phyloP scores from a whole-genome alignment of 768 basidiomycete species.

The Lyophyllum shimeji region DNA sequence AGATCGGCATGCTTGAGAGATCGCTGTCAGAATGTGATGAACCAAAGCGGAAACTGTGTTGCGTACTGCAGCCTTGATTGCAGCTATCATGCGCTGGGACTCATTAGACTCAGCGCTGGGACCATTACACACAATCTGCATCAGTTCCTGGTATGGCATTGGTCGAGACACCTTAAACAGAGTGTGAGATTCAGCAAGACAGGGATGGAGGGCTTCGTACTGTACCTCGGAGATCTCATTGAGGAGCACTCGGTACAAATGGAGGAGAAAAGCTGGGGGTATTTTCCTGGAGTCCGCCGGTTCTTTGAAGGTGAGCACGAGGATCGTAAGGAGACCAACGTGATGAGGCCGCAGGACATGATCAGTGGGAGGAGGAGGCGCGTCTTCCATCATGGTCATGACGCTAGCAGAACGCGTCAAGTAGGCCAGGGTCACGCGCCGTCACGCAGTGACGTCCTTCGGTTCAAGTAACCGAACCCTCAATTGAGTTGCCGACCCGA shows the following conservation, averaged over 20 bases:
- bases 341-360: constrained; percentile 80
- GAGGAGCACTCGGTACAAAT: constrained; percentile 65
- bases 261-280: constrained; percentile 56
- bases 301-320: constrained; percentile 65
- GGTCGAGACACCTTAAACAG: constrained; percentile 61
- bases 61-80: constrained; percentile 38
- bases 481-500: no score
- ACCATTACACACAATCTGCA: constrained; percentile 42
- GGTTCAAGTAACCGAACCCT: no score
- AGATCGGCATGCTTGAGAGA: constrained; percentile 46
- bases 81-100: constrained; percentile 43
- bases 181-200: not conserved
- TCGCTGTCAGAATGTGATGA: not conserved
- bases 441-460: not conserved
- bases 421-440: no score
- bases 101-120: constrained; percentile 43
- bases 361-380: constrained; percentile 61
- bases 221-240: constrained; percentile 69
- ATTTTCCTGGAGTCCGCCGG: constrained; percentile 50
- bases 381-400: constrained; percentile 38
- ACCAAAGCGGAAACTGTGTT: not conserved
- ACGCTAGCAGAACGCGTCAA: no score
- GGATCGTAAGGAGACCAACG: constrained; percentile 61
- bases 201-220: not conserved
- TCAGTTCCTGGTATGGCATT: constrained; percentile 50